phyloP scores from a whole-genome alignment of 768 basidiomycete genomes.

The Pisolithus tinctorius region DNA sequence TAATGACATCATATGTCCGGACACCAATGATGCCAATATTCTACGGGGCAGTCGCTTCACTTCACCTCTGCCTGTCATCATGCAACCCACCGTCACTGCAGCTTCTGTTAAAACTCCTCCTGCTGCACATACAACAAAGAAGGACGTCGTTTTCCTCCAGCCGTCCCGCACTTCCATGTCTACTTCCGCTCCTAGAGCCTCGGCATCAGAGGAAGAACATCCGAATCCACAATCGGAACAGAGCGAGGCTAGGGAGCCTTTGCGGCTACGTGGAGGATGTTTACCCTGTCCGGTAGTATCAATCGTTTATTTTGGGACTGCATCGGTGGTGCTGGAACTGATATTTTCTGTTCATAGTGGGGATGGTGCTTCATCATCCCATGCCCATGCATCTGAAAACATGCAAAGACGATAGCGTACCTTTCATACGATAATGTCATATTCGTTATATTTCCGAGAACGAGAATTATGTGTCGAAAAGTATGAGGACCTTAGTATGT shows the following conservation, averaged over 20 bases:
- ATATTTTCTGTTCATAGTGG: conserved; percentile 17
- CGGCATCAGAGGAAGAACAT: not conserved
- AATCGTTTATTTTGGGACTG: not conserved
- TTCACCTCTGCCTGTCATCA: not conserved
- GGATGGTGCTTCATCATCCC: conserved; percentile 34
- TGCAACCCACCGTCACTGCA: not conserved
- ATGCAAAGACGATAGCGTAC: too few relatives aligned
- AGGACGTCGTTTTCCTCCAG: conserved; percentile 13
- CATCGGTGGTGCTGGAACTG: not conserved
- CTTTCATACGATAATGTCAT: too few relatives aligned
- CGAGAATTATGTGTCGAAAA: too few relatives aligned
- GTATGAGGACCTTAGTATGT: too few relatives aligned
- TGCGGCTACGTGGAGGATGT: conserved; percentile 25
- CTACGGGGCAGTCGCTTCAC: not conserved
- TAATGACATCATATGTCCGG: too few relatives aligned
- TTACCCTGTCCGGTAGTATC: conserved; percentile 25
- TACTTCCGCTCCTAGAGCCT: not conserved
- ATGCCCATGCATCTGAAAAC: conserved; percentile 18
- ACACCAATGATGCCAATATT: too few relatives aligned
- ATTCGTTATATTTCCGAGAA: too few relatives aligned
- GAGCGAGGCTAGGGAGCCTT: conserved; percentile 5
- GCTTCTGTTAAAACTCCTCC: conserved; percentile 6
- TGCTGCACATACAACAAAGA: not conserved
- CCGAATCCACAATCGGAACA: not conserved
- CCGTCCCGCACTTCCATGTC: conserved; percentile 10